Evolutionary conservation across 2,329 filamentous ascomycete species (phyloP).

Genomic region (Exophiala xenobiotica): DNA sequence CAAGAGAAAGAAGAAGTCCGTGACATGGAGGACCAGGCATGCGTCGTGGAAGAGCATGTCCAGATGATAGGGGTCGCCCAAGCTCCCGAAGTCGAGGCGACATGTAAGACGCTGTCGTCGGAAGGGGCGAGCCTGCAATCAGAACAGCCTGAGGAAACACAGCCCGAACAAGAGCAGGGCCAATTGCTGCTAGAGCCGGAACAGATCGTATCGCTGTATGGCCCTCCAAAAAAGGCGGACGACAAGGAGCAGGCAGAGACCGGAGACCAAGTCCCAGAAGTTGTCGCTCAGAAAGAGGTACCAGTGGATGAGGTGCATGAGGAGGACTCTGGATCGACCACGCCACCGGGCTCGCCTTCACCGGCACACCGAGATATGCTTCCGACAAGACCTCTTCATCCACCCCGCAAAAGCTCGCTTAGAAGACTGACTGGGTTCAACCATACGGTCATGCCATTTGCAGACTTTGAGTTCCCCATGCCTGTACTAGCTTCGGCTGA

Average conservation of each 20-base stretch:
- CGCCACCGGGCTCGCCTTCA: background rate
- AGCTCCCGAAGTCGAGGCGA: no score
- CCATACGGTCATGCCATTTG: background rate
- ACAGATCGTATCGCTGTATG: background rate
- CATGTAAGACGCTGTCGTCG: no score
- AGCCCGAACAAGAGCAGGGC: background rate
- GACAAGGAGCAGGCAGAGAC: background rate
- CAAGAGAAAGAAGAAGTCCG: background rate
- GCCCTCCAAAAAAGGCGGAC: background rate
- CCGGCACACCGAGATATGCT: background rate
- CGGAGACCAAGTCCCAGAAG: background rate
- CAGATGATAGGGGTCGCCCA: no score
- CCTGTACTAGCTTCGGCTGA: background rate
- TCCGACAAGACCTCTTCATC: background rate
- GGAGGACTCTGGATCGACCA: background rate
- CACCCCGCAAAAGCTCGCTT: conserved; percentile 16
- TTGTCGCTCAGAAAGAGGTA: background rate
- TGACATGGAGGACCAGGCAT: background rate
- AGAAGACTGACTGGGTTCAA: conserved; percentile 5
- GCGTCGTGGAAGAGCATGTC: background rate
- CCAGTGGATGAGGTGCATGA: background rate
- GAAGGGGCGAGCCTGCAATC: no score
- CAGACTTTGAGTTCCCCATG: conserved; percentile 4
- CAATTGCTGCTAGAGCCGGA: background rate
- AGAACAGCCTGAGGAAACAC: background rate